Evolutionary conservation across 805 yeast genomes (phyloP), one percentile per base, ranked within the genome.

Genomic region (Saccharomycopsis fermentans): DNA sequence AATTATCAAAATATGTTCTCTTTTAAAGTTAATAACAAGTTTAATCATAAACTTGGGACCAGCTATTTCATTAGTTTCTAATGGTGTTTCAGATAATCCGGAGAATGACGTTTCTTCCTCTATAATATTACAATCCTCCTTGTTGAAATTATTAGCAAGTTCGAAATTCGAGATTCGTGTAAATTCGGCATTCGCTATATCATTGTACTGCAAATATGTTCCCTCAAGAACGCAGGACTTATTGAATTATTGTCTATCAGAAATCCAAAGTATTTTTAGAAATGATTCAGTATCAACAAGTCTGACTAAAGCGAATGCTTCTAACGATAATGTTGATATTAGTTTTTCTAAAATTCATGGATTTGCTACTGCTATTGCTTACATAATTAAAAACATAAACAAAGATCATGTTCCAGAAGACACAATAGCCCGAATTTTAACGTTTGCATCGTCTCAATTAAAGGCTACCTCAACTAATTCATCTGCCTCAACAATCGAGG

Each of bases 381-480:
- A 68, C 55, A 54, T 74, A 27, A 66, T 74, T 1, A 65, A 67
- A 8, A 61, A 67, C 5, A 71, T 76, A 1, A 71, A 71, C 40
- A 69, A 69, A 36, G 76, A 75, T 55, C 77, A 75, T 63, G 78
- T 79, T 5, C 71, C 83, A 2, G 69, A 72, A 39, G 76, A 74
- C 34, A 65, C 78, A 17, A 70, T 80, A 5, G 71, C 78, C 58
- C 70, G 77, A 57, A 70, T 78, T 4, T 73, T 79, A 54, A 72
- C 73, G 0, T 71, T 77, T 35, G 76, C 80, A 0, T 72, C 76
- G 14, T 70, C 77, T 34, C 70, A 77, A 39, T 66, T 78, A n/a
- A 77, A 76, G 59, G 68, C 71, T 34, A 68, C 67, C 32, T 67
- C 71, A 0, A 66, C 71, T 2, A 62, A 73, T 3, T 70, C 71